Percentiles rank a stretch among this genome's conserved stretches.
Evolutionary conservation across 164 flowering plant species (phyloP).

Genomic region (Buxus sempervirens): DNA sequence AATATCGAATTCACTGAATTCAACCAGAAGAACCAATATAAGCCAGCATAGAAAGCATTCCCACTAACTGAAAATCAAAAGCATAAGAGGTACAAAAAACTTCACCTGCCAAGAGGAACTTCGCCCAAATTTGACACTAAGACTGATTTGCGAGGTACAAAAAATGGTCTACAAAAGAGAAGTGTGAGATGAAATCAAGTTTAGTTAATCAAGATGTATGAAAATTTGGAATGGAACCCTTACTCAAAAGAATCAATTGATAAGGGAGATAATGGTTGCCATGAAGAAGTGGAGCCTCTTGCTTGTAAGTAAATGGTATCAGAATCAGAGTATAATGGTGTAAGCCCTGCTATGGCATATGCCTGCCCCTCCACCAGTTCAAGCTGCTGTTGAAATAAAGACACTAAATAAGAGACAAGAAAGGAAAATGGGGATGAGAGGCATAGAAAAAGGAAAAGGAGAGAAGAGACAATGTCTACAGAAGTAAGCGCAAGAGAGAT

Average conservation of each 20-base stretch:
- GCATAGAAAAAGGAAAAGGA: neutral
- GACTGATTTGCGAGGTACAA: conserved; percentile 59
- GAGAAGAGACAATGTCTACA: too few species aligned
- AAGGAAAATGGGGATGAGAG: neutral
- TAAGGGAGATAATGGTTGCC: conserved; percentile 49
- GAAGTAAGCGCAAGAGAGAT: neutral
- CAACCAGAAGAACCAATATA: conserved; percentile 11
- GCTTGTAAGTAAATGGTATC: conserved; percentile 67
- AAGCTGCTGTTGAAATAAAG: conserved; percentile 37
- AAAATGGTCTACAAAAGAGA: conserved; percentile 62
- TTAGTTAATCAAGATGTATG: conserved; percentile 1
- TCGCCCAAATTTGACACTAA: conserved; percentile 59
- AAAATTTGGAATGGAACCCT: conserved; percentile 26
- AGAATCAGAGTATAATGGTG: conserved; percentile 50
- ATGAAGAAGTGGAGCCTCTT: conserved; percentile 63
- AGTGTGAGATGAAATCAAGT: conserved; percentile 14
- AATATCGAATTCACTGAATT: conserved; percentile 82
- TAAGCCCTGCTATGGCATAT: conserved; percentile 60
- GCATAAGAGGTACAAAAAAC: conserved; percentile 1
- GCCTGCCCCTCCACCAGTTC: conserved; percentile 83
- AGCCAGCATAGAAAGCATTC: conserved; percentile 12
- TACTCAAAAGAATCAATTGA: conserved; percentile 54
- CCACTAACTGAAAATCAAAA: conserved; percentile 5
- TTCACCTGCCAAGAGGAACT: conserved; percentile 78
- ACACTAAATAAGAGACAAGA: neutral